Conservation (phyloP, 2,329 filamentous ascomycete species). For the Elsinoe batatas region DNA sequence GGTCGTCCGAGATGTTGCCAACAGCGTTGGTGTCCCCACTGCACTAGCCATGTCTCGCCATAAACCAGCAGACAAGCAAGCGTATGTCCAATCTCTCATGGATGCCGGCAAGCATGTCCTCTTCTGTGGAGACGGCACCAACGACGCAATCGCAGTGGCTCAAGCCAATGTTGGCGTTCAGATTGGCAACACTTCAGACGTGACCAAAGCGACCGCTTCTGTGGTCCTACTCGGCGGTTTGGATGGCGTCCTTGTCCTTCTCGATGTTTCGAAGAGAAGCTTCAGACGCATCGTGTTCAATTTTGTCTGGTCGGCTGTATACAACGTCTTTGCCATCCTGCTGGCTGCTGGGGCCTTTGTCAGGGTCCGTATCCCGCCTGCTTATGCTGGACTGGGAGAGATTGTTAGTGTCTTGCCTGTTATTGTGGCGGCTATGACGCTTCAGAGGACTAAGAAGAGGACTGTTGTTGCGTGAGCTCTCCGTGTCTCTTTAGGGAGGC, state of each 20-base stretch:
- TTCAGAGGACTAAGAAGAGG: not conserved
- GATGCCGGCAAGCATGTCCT: slow-evolving; percentile 38
- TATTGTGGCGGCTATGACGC: slow-evolving; percentile 44
- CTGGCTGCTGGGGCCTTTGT: slow-evolving; percentile 59
- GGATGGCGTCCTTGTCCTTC: slow-evolving; percentile 40
- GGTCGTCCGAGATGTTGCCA: slow-evolving; percentile 41
- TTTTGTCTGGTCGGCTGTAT: slow-evolving; percentile 59
- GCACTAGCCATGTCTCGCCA: slow-evolving; percentile 36
- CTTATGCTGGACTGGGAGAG: slow-evolving; percentile 61
- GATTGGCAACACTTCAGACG: slow-evolving; percentile 52
- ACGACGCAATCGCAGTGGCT: slow-evolving; percentile 64
- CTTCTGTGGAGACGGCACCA: slow-evolving; percentile 70
- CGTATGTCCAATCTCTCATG: slow-evolving; percentile 34
- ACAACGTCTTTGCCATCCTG: slow-evolving; percentile 60
- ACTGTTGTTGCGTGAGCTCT: not conserved
- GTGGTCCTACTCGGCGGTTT: slow-evolving; percentile 49
- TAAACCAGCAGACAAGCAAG: slow-evolving; percentile 45
- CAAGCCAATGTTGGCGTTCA: slow-evolving; percentile 63
- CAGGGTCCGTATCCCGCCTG: slow-evolving; percentile 44
- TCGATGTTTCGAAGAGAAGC: slow-evolving; percentile 42
- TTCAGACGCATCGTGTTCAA: slow-evolving; percentile 47
- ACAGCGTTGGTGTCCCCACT: slow-evolving; percentile 30
- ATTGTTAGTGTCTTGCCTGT: slow-evolving; percentile 65
- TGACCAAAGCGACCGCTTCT: slow-evolving; percentile 58
- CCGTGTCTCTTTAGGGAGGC: too few relatives aligned